These are phyloP conservation scores for Fusarium xylarioides DNA, from an alignment of 2,329 filamentous ascomycete genomes.

Conservation along the genomic window DNA sequence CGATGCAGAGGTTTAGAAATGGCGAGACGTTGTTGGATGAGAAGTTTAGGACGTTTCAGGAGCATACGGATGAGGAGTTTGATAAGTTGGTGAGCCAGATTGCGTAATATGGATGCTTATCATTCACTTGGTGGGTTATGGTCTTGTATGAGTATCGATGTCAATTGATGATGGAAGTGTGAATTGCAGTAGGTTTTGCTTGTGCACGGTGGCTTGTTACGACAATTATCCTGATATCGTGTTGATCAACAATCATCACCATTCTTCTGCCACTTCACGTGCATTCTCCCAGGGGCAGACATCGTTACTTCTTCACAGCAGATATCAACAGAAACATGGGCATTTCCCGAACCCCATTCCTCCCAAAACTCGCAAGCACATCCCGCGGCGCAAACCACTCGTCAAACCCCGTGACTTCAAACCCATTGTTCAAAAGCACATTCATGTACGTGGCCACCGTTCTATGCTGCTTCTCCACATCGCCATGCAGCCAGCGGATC, in stretches of 20 bases:
- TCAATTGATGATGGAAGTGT: neutral
- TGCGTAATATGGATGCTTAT: neutral
- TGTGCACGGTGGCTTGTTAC: no score
- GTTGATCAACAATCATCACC: no score
- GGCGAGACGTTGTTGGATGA: constrained; percentile 10
- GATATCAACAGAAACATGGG: neutral
- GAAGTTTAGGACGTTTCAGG: constrained; percentile 3
- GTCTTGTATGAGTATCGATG: neutral
- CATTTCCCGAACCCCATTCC: neutral
- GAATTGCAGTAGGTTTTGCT: neutral
- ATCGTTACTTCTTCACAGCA: neutral
- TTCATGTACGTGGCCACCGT: neutral
- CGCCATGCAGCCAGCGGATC: neutral
- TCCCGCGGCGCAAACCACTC: neutral
- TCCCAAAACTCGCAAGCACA: neutral
- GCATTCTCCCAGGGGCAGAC: no score
- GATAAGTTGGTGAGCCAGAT: constrained; percentile 26
- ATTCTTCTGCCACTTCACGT: no score
- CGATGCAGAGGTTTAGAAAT: constrained; percentile 34
- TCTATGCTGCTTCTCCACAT: neutral
- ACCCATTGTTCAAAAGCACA: neutral
- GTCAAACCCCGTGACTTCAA: neutral
- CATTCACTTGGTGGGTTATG: accelerated
- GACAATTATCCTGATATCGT: no score
- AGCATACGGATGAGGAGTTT: constrained; percentile 37